These are phyloP conservation scores for Neotropicomus parvogracilis DNA, from an alignment of 1,284 basidiomycete genomes.

Conservation along the genomic window DNA sequence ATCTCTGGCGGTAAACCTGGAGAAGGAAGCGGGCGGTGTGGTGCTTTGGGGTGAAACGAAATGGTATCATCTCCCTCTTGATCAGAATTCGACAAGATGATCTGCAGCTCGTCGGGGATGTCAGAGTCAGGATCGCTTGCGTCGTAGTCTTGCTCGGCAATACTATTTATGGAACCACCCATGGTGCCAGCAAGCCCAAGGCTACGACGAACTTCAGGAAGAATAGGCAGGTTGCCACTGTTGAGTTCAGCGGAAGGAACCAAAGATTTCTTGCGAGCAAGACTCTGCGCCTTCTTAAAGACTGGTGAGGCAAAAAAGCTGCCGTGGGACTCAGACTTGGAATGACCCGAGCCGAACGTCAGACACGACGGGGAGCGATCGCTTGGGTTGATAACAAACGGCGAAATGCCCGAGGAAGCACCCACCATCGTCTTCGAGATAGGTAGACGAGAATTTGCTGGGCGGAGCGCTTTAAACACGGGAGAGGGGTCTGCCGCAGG, in stretches of 20 bases:
- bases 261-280: constrained; percentile 37
- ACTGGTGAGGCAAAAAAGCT: constrained; percentile 42
- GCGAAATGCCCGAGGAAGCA: constrained; percentile 10
- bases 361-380: constrained; percentile 40
- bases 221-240: constrained; percentile 38
- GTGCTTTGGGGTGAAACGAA: constrained; percentile 33
- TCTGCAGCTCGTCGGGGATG: constrained; percentile 69
- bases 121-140: constrained; percentile 66
- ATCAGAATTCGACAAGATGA: constrained; percentile 54
- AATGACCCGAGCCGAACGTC: constrained; percentile 49
- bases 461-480: constrained; percentile 57
- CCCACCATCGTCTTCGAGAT: constrained; percentile 14
- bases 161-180: constrained; percentile 50
- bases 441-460: constrained; percentile 37
- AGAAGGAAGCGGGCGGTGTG: constrained; percentile 28
- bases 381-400: constrained; percentile 8
- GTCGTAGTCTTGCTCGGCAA: constrained; percentile 43
- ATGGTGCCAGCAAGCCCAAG: constrained; percentile 65
- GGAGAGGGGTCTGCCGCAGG: constrained; percentile 48
- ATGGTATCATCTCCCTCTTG: constrained; percentile 42
- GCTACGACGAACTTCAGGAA: constrained; percentile 47
- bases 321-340: constrained; percentile 31
- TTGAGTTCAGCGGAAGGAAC: constrained; percentile 20
- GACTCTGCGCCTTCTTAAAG: constrained; percentile 43
- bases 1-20: constrained; percentile 42